Evolutionary conservation across 2,329 filamentous ascomycete species (phyloP).

Genomic region (Aureobasidium sp.): DNA sequence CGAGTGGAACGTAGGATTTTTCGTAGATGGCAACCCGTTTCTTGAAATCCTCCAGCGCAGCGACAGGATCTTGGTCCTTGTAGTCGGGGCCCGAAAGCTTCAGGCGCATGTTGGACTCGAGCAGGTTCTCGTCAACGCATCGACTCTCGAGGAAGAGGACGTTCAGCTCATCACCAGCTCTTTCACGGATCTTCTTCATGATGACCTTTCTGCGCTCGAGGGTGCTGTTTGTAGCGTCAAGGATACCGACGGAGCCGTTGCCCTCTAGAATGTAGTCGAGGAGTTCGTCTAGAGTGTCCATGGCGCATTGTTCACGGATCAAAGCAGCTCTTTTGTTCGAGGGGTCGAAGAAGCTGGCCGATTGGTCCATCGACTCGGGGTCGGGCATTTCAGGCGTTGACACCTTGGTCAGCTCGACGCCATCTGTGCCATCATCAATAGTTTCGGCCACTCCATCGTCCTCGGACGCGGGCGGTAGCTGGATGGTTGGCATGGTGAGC

Average conservation of each 20-base stretch:
- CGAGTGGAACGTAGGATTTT: constrained; percentile 84
- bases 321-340: constrained; percentile 72
- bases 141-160: constrained; percentile 94
- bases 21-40: constrained; percentile 87
- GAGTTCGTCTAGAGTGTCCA: constrained; percentile 86
- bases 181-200: constrained; percentile 50
- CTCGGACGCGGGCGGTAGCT: neutral
- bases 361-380: constrained; percentile 15
- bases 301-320: constrained; percentile 81
- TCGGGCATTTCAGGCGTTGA: constrained; percentile 14
- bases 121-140: constrained; percentile 71
- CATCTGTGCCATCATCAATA: constrained; percentile 11
- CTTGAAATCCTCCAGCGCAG: constrained; percentile 84
- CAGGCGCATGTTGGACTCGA: constrained; percentile 94
- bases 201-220: constrained; percentile 73
- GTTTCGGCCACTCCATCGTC: neutral
- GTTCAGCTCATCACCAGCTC: constrained; percentile 75
- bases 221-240: constrained; percentile 97
- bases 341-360: constrained; percentile 88
- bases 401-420: constrained; percentile 21
- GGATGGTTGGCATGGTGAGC: neutral
- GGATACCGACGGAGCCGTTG: constrained; percentile 83
- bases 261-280: constrained; percentile 76
- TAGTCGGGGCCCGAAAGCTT: constrained; percentile 96
- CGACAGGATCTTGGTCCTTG: constrained; percentile 78